Evolutionary conservation across 1,139 yeast genomes (phyloP), one percentile per base, ranked within the genome.

Genomic region (Hyphopichia khmerensis): DNA sequence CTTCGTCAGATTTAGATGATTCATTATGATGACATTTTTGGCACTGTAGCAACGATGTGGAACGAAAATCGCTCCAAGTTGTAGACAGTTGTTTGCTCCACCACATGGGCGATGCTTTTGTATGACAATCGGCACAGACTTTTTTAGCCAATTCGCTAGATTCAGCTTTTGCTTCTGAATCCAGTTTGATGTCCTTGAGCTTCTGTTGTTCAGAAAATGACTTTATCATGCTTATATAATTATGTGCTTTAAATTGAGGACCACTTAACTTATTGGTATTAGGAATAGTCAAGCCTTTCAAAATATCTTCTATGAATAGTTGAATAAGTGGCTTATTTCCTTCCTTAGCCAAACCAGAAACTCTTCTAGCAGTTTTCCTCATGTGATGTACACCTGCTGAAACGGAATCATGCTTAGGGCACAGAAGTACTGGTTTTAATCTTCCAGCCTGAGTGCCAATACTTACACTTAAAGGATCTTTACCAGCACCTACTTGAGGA

Each of bases 271-370:
- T 26, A n/a, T 11, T 21, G 39, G 45, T 55, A 42, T 35, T 31
- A n/a, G 38, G 17, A 26, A 43, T 33, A 19, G 43, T 42, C 38
- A 43, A 45, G 32, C 46, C 43, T 44, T 66, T 72, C n/a, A 53
- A 43, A 23, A 65, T 29, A 42, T 78, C 83, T 34, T 73, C 77
- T 19, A 72, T 50, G 51, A 64, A 78, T 13, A 77, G 45, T 36
- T 65, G 67, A 7, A 80, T 50, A 24, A 79, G 53, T 3, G 80
- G 73, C 30, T 57, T 52, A 7, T 42, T 40, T 31, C 57, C 66
- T 8, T 65, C 69, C 33, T 58, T 55, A 4, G 48, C 41, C 35
- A 50, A 43, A 3, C 60, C 57, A 37, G 56, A 54, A 18, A 50
- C 51, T 40, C 74, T 55, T 46, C 67, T 71, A 10, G 75, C 80